Evolutionary conservation across 192 early-diverging fungal species (phyloP).

Genomic region (Phycomyces blakesleeanus): DNA sequence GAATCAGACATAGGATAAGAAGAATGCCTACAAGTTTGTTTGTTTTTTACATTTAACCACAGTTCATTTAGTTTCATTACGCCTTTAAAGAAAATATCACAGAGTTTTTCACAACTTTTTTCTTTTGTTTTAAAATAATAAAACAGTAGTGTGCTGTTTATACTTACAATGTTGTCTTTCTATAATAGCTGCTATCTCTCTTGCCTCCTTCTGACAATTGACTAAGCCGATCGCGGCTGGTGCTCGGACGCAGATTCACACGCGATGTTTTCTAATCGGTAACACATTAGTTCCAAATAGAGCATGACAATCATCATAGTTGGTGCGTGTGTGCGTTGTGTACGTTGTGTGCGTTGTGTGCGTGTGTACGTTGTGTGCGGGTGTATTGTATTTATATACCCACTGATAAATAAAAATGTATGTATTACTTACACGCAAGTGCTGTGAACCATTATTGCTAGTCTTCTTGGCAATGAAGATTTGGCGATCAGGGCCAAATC

Average conservation of each 20-base stretch:
- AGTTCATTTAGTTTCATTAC: neutral
- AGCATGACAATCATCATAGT: too few relatives aligned
- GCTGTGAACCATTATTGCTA: conserved; percentile 12
- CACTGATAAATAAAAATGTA: too few relatives aligned
- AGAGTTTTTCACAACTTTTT: too few relatives aligned
- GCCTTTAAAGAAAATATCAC: neutral
- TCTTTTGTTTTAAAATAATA: too few relatives aligned
- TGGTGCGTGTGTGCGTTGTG: neutral
- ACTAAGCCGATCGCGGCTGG: conserved; percentile 23
- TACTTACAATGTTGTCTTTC: conserved; percentile 39
- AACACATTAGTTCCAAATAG: neutral
- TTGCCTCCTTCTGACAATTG: conserved; percentile 1
- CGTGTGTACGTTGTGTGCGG: too few relatives aligned
- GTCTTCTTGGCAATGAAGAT: conserved; percentile 40
- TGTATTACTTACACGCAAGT: conserved; percentile 15
- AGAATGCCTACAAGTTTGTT: conserved; percentile 17
- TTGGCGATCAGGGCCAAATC: conserved; percentile 45
- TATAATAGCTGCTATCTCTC: conserved; percentile 23
- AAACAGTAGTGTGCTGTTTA: too few relatives aligned
- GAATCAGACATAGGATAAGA: conserved; percentile 34
- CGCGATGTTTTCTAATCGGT: conserved; percentile 11
- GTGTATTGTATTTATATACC: too few relatives aligned
- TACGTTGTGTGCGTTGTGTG: neutral
- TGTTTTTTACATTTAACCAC: too few relatives aligned
- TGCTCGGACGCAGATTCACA: conserved; percentile 32